These are phyloP conservation scores for Huntiella decipiens DNA, from an alignment of 2,329 filamentous ascomycete genomes.

Conservation along the genomic window DNA sequence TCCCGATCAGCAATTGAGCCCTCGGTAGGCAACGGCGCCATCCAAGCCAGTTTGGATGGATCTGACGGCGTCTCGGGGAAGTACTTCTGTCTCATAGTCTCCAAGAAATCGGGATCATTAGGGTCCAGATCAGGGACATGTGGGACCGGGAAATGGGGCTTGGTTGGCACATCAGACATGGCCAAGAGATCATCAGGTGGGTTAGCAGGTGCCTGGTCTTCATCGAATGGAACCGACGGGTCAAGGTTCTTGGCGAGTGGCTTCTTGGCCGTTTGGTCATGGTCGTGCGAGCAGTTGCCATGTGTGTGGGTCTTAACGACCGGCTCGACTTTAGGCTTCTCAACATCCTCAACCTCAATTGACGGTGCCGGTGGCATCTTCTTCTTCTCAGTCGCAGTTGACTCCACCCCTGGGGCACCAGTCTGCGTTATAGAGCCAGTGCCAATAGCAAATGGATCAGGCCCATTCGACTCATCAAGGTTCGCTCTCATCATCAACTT, in stretches of 20 bases:
- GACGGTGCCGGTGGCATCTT: conserved; percentile 15
- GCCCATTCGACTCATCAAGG: conserved; percentile 41
- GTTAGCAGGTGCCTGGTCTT: conserved; percentile 24
- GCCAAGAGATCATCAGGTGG: conserved; percentile 25
- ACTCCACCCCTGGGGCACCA: conserved; percentile 1
- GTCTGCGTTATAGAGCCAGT: background rate
- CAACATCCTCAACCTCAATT: conserved; percentile 20
- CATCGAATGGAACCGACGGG: conserved; percentile 17
- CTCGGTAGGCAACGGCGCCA: conserved; percentile 50
- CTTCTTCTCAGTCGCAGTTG: conserved; percentile 10
- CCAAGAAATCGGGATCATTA: conserved; percentile 61
- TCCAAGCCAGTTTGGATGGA: conserved; percentile 76
- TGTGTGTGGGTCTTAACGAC: conserved; percentile 1
- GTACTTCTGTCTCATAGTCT: conserved; percentile 76
- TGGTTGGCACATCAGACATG: conserved; percentile 21
- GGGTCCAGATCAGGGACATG: conserved; percentile 59
- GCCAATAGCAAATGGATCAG: conserved; percentile 24
- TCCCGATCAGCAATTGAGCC: conserved; percentile 46
- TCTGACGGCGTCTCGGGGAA: conserved; percentile 77
- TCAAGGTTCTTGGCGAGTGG: conserved; percentile 12
- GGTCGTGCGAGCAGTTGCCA: background rate
- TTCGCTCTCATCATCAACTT: conserved; percentile 58
- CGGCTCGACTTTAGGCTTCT: conserved; percentile 4
- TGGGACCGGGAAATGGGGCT: conserved; percentile 43
- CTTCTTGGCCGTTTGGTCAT: background rate